Conservation (phyloP, 2,329 filamentous ascomycete genomes). For the Ustulina deusta region DNA sequence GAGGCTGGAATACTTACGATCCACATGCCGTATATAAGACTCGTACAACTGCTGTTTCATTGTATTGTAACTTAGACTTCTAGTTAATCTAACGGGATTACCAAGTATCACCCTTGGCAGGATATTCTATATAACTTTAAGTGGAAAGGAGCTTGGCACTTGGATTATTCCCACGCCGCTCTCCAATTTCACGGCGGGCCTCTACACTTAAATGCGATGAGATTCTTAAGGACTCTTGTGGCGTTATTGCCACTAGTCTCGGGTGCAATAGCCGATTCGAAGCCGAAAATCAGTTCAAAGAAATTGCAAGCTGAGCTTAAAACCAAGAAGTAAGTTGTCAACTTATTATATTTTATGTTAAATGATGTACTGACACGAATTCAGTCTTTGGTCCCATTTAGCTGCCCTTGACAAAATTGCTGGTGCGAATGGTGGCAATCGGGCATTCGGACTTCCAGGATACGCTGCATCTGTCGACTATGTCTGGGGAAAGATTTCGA, state of each 20-base stretch:
- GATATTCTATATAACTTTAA: constrained; percentile 12
- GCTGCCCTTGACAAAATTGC: constrained; percentile 28
- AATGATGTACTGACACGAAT: not conserved
- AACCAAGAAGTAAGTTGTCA: constrained; percentile 7
- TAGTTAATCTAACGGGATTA: too few species aligned
- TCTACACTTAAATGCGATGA: not conserved
- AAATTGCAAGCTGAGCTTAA: constrained; percentile 20
- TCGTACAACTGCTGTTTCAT: too few species aligned
- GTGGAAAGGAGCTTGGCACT: not conserved
- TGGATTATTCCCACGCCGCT: not conserved
- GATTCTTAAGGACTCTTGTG: not conserved
- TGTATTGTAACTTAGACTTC: too few species aligned
- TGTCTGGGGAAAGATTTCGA: constrained; percentile 25
- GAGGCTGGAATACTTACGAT: too few species aligned
- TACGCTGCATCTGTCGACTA: constrained; percentile 34
- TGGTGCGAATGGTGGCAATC: constrained; percentile 25
- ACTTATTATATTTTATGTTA: too few species aligned
- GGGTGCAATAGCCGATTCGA: not conserved
- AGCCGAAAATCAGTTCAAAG: constrained; percentile 18
- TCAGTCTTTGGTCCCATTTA: constrained; percentile 31
- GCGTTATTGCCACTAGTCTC: constrained; percentile 7
- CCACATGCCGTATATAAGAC: too few species aligned
- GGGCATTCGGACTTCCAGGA: constrained; percentile 30
- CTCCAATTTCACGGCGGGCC: too few species aligned
- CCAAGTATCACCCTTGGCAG: too few species aligned